Percentiles rank a stretch among this genome's conserved stretches.
phyloP scores from a whole-genome alignment of 768 basidiomycete species.

The Xanthoconium purpureum region DNA sequence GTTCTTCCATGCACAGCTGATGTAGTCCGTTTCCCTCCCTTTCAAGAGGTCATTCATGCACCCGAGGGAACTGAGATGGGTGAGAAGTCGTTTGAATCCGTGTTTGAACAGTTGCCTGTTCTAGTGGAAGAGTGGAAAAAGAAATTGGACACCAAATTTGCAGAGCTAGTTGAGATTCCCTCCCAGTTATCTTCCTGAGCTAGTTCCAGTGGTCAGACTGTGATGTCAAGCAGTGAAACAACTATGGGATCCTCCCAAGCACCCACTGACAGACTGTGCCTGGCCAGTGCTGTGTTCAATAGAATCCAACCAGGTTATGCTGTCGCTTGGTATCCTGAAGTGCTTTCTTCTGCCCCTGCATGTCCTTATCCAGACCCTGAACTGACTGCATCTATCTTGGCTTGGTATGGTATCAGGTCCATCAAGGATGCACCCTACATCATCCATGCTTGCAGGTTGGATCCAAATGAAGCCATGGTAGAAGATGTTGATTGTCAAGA shows the following conservation, averaged over 20 bases:
- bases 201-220: neutral
- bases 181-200: neutral
- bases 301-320: neutral
- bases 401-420: neutral
- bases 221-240: neutral
- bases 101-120: constrained; percentile 2
- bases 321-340: neutral
- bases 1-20: neutral
- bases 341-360: neutral
- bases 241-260: neutral
- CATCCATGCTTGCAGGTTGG: constrained; percentile 1
- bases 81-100: neutral
- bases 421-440: neutral
- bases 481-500: constrained; percentile 5
- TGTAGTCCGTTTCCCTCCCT: neutral
- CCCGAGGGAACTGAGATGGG: neutral
- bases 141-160: constrained; percentile 1
- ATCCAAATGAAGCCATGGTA: neutral
- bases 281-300: constrained; percentile 4
- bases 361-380: neutral
- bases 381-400: neutral
- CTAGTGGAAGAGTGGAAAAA: neutral
- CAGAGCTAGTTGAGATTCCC: neutral
- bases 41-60: neutral
- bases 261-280: neutral